A percentile compares a stretch with the other conserved stretches of the same genome.
Evolutionary conservation across 352 stramenopile genomes (phyloP).

Genomic region (Blastocystis sp.): DNA sequence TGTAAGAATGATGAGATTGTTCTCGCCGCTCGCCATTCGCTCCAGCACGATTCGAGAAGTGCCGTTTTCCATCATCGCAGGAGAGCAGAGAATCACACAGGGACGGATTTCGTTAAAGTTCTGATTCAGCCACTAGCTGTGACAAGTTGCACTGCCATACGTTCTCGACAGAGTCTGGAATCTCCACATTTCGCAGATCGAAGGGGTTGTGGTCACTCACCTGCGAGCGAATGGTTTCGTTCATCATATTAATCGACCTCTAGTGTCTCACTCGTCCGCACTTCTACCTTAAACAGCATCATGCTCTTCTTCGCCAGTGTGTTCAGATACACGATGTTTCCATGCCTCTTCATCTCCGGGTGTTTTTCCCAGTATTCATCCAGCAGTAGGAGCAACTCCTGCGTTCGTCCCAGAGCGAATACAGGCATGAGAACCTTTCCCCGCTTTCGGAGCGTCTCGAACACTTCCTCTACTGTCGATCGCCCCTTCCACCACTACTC

Average conservation of each 20-base stretch:
- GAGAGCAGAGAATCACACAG: constrained; percentile 91
- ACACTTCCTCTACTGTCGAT: constrained; percentile 75
- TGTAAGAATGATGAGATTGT: constrained; percentile 95
- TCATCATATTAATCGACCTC: constrained; percentile 99
- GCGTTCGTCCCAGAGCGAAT: constrained; percentile 90
- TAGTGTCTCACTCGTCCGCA: background rate
- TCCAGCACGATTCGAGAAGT: constrained; percentile 94
- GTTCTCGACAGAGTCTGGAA: background rate
- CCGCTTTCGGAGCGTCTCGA: constrained; percentile 86
- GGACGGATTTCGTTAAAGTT: background rate
- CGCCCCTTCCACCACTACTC: background rate
- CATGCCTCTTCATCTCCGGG: constrained; percentile 65
- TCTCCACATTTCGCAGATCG: constrained; percentile 35
- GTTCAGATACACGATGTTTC: constrained; percentile 49
- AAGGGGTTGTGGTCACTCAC: constrained; percentile 56
- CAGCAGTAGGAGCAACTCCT: constrained; percentile 95
- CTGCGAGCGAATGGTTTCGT: constrained; percentile 78
- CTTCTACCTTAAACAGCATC: constrained; percentile 26
- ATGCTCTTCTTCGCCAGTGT: constrained; percentile 41
- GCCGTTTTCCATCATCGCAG: constrained; percentile 95
- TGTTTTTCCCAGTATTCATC: constrained; percentile 95
- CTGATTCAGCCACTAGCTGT: background rate
- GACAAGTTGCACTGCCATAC: background rate
- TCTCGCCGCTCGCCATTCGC: constrained; percentile 89
- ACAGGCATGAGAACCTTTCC: constrained; percentile 94